A percentile compares a stretch with the other conserved stretches of the same genome.
Evolutionary conservation across 2,329 filamentous ascomycete species (phyloP).

Genomic region (Diaporthe helianthi): DNA sequence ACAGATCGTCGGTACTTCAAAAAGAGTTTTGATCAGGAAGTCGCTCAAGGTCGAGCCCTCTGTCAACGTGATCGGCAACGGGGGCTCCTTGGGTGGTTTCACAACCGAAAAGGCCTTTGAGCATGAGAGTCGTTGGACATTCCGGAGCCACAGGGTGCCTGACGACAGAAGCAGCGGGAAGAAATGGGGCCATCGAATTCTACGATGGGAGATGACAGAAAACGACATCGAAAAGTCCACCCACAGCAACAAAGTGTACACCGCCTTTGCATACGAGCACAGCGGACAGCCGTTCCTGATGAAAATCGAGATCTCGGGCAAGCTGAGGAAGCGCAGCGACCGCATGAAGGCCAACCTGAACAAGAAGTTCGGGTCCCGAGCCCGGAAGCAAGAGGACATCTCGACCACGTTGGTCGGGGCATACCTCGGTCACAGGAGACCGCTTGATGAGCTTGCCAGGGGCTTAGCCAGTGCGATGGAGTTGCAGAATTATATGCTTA

Average conservation of each 20-base stretch:
- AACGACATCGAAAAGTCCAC: conserved; percentile 40
- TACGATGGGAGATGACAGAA: conserved; percentile 43
- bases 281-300: conserved; percentile 42
- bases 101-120: conserved; percentile 33
- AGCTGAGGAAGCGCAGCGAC: conserved; percentile 37
- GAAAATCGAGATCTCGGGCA: conserved; percentile 42
- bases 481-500: neutral
- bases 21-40: neutral
- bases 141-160: conserved; percentile 34
- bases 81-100: neutral
- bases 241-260: conserved; percentile 41
- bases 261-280: conserved; percentile 43
- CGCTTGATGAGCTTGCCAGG: conserved; percentile 19
- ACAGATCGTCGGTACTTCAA: neutral
- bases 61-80: neutral
- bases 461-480: neutral
- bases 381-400: conserved; percentile 24
- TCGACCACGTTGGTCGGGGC: conserved; percentile 14
- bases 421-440: conserved; percentile 1
- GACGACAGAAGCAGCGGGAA: neutral
- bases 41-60: neutral
- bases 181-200: conserved; percentile 37
- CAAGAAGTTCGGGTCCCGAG: conserved; percentile 36
- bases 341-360: conserved; percentile 21
- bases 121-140: conserved; percentile 39